Percentiles rank a stretch among this genome's conserved stretches.
Evolutionary conservation across 2,329 filamentous ascomycete genomes (phyloP).

Genomic region (Botrytis elliptica): DNA sequence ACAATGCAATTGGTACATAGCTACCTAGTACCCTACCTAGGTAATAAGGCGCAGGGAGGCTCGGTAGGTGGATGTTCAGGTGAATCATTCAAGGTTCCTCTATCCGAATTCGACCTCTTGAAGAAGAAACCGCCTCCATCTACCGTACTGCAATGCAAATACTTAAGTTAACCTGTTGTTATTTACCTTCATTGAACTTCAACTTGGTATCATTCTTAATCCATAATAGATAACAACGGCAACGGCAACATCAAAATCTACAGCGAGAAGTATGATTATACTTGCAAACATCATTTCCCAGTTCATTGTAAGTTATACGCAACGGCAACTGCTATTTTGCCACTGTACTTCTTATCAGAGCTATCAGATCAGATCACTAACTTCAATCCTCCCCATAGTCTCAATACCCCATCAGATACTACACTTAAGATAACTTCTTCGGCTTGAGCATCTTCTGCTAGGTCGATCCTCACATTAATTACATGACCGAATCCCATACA

Average conservation of each 20-base stretch:
- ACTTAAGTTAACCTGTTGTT: neutral
- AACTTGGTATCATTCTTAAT: neutral
- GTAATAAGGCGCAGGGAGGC: neutral
- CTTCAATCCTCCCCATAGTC: neutral
- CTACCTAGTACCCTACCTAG: no score
- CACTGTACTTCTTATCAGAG: neutral
- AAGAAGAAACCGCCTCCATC: neutral
- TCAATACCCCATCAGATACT: neutral
- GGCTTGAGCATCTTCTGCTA: neutral
- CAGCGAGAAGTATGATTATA: constrained; percentile 3
- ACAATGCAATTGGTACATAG: neutral
- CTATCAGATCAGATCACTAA: constrained; percentile 1
- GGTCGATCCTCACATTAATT: neutral
- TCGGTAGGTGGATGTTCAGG: neutral
- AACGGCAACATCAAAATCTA: neutral
- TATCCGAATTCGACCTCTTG: neutral
- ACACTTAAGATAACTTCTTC: constrained; percentile 7
- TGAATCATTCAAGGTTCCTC: constrained; percentile 1
- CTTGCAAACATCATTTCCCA: neutral
- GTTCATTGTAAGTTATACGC: neutral
- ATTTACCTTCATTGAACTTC: neutral
- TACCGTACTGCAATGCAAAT: neutral
- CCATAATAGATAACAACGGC: neutral
- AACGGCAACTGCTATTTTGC: neutral
- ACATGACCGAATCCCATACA: constrained; percentile 5